These are phyloP conservation scores for Kodamaea fungicola DNA, from an alignment of 1,139 yeast species.

Conservation along the genomic window DNA sequence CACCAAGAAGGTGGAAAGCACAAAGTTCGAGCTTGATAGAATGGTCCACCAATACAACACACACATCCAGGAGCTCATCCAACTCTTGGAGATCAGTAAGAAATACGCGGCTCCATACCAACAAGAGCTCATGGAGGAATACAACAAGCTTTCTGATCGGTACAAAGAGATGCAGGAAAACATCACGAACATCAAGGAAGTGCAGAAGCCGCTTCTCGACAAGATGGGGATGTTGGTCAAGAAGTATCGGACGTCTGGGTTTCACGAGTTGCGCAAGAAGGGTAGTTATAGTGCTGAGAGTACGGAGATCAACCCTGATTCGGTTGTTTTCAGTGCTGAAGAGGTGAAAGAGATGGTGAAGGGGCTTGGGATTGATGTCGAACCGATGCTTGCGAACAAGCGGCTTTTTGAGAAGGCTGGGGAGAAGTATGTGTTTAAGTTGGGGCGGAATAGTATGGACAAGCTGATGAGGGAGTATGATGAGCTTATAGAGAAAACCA, in stretches of 20 bases:
- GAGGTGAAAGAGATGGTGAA: slow-evolving; percentile 10
- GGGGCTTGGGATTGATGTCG: slow-evolving; percentile 5
- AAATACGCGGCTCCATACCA: slow-evolving; percentile 16
- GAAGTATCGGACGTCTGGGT: slow-evolving; percentile 20
- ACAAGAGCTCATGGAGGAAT: slow-evolving; percentile 19
- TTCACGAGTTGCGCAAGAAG: slow-evolving; percentile 5
- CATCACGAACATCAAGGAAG: slow-evolving; percentile 25
- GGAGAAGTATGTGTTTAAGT: slow-evolving; percentile 19
- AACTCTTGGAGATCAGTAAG: slow-evolving; percentile 17
- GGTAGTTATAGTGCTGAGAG: slow-evolving; percentile 2
- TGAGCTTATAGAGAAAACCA: slow-evolving; percentile 23
- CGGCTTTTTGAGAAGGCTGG: slow-evolving; percentile 21
- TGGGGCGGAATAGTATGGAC: slow-evolving; percentile 8
- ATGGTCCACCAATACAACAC: slow-evolving; percentile 22
- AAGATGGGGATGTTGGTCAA: slow-evolving; percentile 27
- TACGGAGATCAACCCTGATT: slow-evolving; percentile 7
- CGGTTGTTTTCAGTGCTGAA: slow-evolving; percentile 7
- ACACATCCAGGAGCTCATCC: slow-evolving; percentile 23
- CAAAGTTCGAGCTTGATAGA: slow-evolving; percentile 27
- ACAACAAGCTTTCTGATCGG: slow-evolving; percentile 17
- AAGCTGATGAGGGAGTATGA: slow-evolving; percentile 32
- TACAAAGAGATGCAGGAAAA: slow-evolving; percentile 18
- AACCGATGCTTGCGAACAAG: slow-evolving; percentile 9
- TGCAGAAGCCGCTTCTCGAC: slow-evolving; percentile 37
- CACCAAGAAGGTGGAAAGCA: slow-evolving; percentile 16